phyloP scores from a whole-genome alignment of 176 grass and related monocot species.

The Hordeum marinum region DNA sequence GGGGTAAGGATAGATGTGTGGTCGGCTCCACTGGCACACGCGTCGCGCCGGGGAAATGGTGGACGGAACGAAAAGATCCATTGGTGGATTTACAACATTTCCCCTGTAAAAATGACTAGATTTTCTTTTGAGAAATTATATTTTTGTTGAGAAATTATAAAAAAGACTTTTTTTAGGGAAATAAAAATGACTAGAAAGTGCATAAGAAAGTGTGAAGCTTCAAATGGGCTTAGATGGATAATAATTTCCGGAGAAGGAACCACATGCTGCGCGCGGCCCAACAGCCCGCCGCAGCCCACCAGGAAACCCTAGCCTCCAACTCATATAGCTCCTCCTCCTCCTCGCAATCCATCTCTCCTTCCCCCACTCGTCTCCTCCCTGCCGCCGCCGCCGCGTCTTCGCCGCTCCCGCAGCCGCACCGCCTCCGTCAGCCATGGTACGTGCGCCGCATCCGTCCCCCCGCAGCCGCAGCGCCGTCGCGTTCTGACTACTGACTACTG shows the following conservation, averaged over 20 bases:
- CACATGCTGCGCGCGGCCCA: neutral
- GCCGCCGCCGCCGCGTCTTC: neutral
- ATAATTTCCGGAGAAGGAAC: neutral
- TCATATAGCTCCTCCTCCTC: slow-evolving; percentile 5
- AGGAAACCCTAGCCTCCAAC: slow-evolving; percentile 31
- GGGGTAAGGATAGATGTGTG: no score
- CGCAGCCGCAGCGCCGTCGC: neutral
- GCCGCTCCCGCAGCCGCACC: neutral
- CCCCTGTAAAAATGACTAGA: no score
- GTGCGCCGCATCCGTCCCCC: neutral
- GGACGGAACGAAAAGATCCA: no score
- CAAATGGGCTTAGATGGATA: no score
- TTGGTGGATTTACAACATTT: no score
- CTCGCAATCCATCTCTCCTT: neutral
- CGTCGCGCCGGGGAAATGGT: no score
- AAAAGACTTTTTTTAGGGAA: no score
- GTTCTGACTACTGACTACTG: neutral
- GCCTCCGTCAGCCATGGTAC: slow-evolving; percentile 1
- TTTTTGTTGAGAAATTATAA: no score
- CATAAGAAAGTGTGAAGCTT: no score
- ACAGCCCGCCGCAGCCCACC: neutral
- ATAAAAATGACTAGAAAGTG: no score
- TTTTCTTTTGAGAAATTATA: no score
- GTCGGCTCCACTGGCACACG: no score
- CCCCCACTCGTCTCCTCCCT: neutral